A percentile compares a stretch with the other conserved stretches of the same genome.
These are phyloP conservation scores for Lycium ferocissimum DNA, from an alignment of 257 asterid species.

Conservation along the genomic window DNA sequence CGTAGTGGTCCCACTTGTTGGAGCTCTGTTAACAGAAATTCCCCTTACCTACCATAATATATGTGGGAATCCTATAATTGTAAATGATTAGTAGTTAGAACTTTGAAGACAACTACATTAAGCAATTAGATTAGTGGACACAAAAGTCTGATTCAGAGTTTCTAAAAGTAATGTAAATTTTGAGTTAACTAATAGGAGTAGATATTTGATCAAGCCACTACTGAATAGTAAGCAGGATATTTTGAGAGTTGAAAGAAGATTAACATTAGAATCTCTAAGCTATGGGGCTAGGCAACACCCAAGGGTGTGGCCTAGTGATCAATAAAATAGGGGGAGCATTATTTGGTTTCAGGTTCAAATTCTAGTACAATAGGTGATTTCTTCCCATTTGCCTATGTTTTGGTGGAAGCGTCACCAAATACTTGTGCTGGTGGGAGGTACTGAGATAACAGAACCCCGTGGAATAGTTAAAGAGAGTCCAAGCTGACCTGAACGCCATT, in stretches of 20 bases:
- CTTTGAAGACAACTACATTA: background rate
- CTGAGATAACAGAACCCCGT: too few species aligned
- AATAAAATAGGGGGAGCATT: background rate
- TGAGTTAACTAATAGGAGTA: background rate
- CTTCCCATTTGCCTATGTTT: too few species aligned
- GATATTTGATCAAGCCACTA: background rate
- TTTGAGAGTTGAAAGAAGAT: background rate
- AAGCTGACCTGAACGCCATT: background rate
- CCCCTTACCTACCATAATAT: background rate
- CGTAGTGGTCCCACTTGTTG: slow-evolving; percentile 28
- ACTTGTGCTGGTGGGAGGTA: too few species aligned
- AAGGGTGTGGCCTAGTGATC: background rate
- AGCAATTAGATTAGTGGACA: background rate
- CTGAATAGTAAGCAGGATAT: background rate
- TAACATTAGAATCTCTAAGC: background rate
- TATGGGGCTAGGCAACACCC: too few species aligned
- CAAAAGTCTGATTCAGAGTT: background rate
- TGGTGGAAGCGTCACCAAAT: too few species aligned
- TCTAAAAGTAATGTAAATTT: background rate
- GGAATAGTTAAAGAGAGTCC: background rate
- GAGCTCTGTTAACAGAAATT: background rate
- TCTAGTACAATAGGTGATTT: background rate
- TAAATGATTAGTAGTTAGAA: slow-evolving; percentile 9
- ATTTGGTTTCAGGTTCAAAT: background rate
- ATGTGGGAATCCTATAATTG: background rate